phyloP scores from a whole-genome alignment of 2,329 filamentous ascomycete species.

The Pseudogymnoascus sp. region DNA sequence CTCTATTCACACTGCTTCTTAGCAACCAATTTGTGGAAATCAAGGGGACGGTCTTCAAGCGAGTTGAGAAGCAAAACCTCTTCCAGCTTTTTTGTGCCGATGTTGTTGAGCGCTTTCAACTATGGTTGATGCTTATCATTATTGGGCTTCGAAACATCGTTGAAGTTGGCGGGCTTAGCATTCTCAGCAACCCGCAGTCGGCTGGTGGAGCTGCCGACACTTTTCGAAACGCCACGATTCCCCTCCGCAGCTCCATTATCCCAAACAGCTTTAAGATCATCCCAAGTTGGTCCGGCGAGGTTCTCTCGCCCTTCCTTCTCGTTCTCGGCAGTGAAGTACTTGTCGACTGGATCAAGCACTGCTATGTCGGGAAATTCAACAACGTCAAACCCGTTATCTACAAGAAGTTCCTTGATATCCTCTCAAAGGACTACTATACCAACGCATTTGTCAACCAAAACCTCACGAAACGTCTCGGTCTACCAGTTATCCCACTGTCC shows the following conservation, averaged over 20 bases:
- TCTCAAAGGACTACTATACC: conserved; percentile 97
- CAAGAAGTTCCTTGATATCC: conserved; percentile 78
- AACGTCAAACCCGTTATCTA: conserved; percentile 90
- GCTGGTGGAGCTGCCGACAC: conserved; percentile 39
- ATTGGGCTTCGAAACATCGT: conserved; percentile 95
- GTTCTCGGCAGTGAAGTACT: conserved; percentile 95
- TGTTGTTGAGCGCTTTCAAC: conserved; percentile 91
- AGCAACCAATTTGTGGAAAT: conserved; percentile 99
- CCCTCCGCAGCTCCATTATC: conserved; percentile 65
- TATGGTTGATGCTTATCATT: conserved; percentile 95
- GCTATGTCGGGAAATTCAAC: conserved; percentile 98
- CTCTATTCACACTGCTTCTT: conserved; percentile 79
- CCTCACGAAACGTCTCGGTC: conserved; percentile 76
- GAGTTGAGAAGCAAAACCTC: conserved; percentile 94
- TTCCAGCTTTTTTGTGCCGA: conserved; percentile 97
- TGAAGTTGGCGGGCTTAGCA: conserved; percentile 78
- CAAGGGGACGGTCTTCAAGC: conserved; percentile 97
- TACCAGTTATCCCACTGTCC: conserved; percentile 85
- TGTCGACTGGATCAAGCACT: conserved; percentile 94
- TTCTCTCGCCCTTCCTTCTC: conserved; percentile 85
- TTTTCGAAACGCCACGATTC: conserved; percentile 45
- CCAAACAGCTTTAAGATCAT: conserved; percentile 87
- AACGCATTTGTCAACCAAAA: conserved; percentile 89
- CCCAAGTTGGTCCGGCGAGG: conserved; percentile 78
- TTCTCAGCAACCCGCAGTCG: conserved; percentile 37